Evolutionary conservation across 345 rosid species (phyloP).

Genomic region (Mercurialis annua): DNA sequence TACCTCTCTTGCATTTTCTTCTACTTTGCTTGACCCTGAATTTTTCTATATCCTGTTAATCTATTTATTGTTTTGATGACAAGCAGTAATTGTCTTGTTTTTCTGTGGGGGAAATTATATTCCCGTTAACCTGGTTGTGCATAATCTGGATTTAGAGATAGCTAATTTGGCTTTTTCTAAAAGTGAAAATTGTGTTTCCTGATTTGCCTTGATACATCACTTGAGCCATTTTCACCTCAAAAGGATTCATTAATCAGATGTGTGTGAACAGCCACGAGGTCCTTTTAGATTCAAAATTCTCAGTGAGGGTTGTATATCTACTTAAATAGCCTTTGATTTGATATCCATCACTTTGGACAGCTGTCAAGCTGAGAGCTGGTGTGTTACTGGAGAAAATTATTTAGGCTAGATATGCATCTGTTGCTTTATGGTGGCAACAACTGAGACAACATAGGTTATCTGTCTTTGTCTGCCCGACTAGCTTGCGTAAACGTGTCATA

Average conservation of each 20-base stretch:
- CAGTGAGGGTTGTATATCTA: not conserved
- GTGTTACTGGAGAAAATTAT: not conserved
- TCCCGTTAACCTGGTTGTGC: not conserved
- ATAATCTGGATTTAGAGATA: not conserved
- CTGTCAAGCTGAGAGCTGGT: not conserved
- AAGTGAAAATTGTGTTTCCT: not conserved
- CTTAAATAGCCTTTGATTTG: not conserved
- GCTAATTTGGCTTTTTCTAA: not conserved
- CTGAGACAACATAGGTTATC: not conserved
- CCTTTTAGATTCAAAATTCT: not conserved
- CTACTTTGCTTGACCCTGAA: not conserved
- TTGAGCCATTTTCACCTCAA: not conserved
- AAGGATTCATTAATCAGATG: not conserved
- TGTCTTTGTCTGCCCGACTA: not conserved
- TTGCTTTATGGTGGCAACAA: not conserved
- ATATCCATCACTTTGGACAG: not conserved
- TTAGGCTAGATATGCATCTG: not conserved
- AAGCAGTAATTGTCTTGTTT: not conserved
- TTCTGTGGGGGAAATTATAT: not conserved
- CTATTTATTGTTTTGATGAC: not conserved
- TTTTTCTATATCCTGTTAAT: not conserved
- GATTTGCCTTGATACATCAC: not conserved
- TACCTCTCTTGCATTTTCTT: conserved; percentile 21
- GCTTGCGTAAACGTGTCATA: not conserved
- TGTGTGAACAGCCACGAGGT: not conserved